phyloP scores from a whole-genome alignment of 495 filamentous ascomycete genomes.

The Aspergillus kassunensis region DNA sequence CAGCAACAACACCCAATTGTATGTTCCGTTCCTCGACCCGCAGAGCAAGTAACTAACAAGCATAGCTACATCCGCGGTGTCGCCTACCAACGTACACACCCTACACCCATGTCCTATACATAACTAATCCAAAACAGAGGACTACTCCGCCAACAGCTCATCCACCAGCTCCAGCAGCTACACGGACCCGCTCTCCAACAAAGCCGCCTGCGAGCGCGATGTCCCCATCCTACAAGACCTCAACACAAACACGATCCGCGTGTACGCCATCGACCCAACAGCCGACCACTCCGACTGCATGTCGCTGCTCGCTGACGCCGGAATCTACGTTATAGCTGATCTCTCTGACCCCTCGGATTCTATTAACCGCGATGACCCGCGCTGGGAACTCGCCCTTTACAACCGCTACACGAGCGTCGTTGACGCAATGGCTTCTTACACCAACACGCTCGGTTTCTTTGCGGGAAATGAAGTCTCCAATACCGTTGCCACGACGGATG shows the following conservation, averaged over 20 bases:
- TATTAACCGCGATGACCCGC: constrained; percentile 74
- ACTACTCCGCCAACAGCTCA: constrained; percentile 40
- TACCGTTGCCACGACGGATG: constrained; percentile 71
- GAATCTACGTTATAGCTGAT: constrained; percentile 93
- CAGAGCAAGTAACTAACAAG: constrained; percentile 11
- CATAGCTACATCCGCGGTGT: constrained; percentile 74
- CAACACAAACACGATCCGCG: constrained; percentile 84
- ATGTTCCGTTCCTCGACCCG: constrained; percentile 19
- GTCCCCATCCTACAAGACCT: constrained; percentile 73
- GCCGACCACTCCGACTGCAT: constrained; percentile 81
- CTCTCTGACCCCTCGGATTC: constrained; percentile 73
- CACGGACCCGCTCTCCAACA: constrained; percentile 70
- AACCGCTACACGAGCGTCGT: constrained; percentile 78
- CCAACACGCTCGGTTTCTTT: constrained; percentile 92
- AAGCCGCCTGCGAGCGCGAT: constrained; percentile 68
- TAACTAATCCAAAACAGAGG: constrained; percentile 30
- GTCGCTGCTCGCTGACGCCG: constrained; percentile 72
- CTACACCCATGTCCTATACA: constrained; percentile 11
- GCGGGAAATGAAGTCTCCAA: constrained; percentile 97
- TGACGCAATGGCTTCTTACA: constrained; percentile 72
- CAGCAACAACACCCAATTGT: constrained; percentile 76
- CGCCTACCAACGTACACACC: constrained; percentile 68
- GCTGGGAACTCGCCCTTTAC: constrained; percentile 73
- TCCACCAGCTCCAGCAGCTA: constrained; percentile 35
- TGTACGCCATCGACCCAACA: constrained; percentile 83